Evolutionary conservation across 441 rosid genomes (phyloP).

Genomic region (Arabidopsis hybrid): DNA sequence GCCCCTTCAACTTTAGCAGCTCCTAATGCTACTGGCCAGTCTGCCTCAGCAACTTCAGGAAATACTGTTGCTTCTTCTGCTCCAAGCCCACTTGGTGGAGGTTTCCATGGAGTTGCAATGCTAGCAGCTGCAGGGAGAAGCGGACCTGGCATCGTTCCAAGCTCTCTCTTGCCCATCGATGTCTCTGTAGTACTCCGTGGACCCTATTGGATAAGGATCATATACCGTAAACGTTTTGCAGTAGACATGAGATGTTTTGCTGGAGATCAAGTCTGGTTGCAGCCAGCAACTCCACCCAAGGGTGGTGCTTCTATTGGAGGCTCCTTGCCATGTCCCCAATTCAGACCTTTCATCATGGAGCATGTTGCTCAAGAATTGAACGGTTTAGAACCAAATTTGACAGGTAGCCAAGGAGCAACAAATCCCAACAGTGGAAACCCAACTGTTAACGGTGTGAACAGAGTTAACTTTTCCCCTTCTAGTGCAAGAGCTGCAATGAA

Average conservation of each 20-base stretch:
- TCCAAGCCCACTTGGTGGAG: conserved; percentile 64
- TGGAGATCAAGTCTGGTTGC: conserved; percentile 99
- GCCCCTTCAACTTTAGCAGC: conserved; percentile 43
- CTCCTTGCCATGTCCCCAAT: conserved; percentile 99
- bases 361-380: conserved; percentile 99
- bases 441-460: conserved; percentile 66
- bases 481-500: conserved; percentile 72
- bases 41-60: conserved; percentile 54
- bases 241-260: conserved; percentile 99
- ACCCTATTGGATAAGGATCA: conserved; percentile 96
- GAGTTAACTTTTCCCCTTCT: conserved; percentile 70
- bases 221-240: conserved; percentile 95
- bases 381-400: conserved; percentile 83
- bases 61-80: conserved; percentile 56
- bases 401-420: conserved; percentile 74
- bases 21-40: conserved; percentile 55
- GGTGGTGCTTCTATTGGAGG: conserved; percentile 96
- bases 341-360: conserved; percentile 99
- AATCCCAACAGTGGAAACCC: conserved; percentile 57
- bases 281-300: conserved; percentile 99
- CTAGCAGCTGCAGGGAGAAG: conserved; percentile 85
- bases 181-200: conserved; percentile 99
- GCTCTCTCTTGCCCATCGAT: conserved; percentile 96
- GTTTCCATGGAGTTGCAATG: conserved; percentile 79
- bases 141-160: conserved; percentile 98